Evolutionary conservation across 768 basidiomycete genomes (phyloP).

Genomic region (Sistotremastrum suecicum): DNA sequence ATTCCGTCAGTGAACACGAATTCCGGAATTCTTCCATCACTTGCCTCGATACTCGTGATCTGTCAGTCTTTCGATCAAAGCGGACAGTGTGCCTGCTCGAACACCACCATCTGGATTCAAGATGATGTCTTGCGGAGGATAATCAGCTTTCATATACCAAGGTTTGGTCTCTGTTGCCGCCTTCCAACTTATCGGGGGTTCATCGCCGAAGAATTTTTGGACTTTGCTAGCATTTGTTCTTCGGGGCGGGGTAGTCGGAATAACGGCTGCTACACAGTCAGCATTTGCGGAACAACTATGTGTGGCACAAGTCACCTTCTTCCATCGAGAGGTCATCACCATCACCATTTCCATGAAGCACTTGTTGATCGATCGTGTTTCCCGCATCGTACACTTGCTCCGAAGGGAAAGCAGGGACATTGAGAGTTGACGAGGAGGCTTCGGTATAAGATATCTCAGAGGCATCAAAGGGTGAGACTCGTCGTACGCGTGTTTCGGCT

Average conservation of each 20-base stretch:
- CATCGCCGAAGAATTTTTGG: constrained; percentile 51
- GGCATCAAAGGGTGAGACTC: too few relatives aligned
- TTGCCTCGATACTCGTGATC: constrained; percentile 78
- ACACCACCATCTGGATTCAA: constrained; percentile 78
- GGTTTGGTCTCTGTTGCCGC: constrained; percentile 36
- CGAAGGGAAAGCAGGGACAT: too few relatives aligned
- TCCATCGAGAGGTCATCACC: too few relatives aligned
- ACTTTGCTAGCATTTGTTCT: constrained; percentile 37
- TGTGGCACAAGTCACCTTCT: too few relatives aligned
- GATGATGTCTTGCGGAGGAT: constrained; percentile 64
- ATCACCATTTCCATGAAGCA: too few relatives aligned
- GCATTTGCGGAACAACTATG: too few relatives aligned
- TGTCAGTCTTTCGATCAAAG: constrained; percentile 81
- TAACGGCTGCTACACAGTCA: too few relatives aligned
- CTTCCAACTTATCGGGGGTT: constrained; percentile 31
- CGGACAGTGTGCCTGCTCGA: constrained; percentile 73
- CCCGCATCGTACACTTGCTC: too few relatives aligned
- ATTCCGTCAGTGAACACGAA: constrained; percentile 3
- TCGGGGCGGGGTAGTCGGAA: constrained; percentile 2
- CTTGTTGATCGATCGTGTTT: too few relatives aligned
- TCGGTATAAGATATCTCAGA: too few relatives aligned
- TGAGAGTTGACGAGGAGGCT: too few relatives aligned
- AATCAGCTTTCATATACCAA: constrained; percentile 79
- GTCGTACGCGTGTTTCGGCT: too few relatives aligned
- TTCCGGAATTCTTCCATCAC: constrained; percentile 11